Evolutionary conservation across 2,329 filamentous ascomycete genomes (phyloP).

Genomic region (Venturia effusa): DNA sequence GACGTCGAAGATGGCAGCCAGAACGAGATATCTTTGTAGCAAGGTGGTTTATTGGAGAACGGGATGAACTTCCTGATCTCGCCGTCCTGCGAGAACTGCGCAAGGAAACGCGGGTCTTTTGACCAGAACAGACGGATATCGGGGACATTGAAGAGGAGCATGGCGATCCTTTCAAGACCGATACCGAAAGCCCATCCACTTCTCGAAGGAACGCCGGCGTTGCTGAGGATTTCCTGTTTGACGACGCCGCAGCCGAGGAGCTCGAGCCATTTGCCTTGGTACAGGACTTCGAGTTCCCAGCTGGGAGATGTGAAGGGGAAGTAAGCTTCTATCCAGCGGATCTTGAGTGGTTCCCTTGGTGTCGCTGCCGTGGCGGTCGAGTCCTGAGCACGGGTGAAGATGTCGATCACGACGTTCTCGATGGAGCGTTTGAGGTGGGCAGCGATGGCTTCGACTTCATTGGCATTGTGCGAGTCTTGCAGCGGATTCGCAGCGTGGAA

Average conservation of each 20-base stretch:
- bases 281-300: conserved; percentile 94
- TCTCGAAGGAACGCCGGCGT: conserved; percentile 63
- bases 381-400: conserved; percentile 52
- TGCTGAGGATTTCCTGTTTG: conserved; percentile 68
- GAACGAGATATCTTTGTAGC: conserved; percentile 88
- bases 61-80: conserved; percentile 56
- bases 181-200: conserved; percentile 94
- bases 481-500: conserved; percentile 75
- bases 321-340: conserved; percentile 93
- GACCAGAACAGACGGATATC: conserved; percentile 98
- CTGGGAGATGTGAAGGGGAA: conserved; percentile 95
- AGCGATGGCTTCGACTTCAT: conserved; percentile 72
- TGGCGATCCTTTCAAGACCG: conserved; percentile 88
- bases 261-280: conserved; percentile 91
- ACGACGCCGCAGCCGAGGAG: conserved; percentile 88
- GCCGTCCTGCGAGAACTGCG: conserved; percentile 53
- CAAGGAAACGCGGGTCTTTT: conserved; percentile 69
- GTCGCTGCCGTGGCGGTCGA: conserved; percentile 34
- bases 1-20: conserved; percentile 52
- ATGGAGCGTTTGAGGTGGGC: conserved; percentile 81
- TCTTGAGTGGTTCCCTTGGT: conserved; percentile 56
- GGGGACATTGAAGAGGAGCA: conserved; percentile 92
- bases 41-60: conserved; percentile 85
- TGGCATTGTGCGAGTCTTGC: conserved; percentile 61
- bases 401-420: conserved; percentile 79